Evolutionary conservation across 805 yeast species (phyloP).

Genomic region (Candida berthetii): DNA sequence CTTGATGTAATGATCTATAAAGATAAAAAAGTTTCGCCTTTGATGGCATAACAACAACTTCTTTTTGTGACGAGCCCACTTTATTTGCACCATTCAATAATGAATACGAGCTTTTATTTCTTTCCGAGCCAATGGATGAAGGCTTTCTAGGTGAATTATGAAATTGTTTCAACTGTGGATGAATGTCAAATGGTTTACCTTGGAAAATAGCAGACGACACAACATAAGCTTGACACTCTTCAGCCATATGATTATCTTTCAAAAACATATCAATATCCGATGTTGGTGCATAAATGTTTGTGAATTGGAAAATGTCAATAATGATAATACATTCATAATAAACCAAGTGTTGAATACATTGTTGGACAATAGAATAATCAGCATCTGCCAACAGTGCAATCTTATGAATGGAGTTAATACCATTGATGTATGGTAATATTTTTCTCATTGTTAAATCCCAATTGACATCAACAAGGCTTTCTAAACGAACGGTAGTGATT

Average conservation of each 20-base stretch:
- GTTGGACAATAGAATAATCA: slow-evolving; percentile 69
- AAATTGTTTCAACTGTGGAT: slow-evolving; percentile 5
- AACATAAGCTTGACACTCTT: slow-evolving; percentile 84
- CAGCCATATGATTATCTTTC: slow-evolving; percentile 56
- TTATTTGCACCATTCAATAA: slow-evolving; percentile 1
- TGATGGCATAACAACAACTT: slow-evolving; percentile 41
- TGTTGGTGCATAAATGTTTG: slow-evolving; percentile 86
- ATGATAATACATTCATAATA: slow-evolving; percentile 84
- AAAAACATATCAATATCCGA: slow-evolving; percentile 66
- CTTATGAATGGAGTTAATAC: slow-evolving; percentile 73
- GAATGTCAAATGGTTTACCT: slow-evolving; percentile 25
- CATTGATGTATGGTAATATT: slow-evolving; percentile 81
- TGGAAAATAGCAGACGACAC: slow-evolving; percentile 34
- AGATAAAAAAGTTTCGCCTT: slow-evolving; percentile 64
- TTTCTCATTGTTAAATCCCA: slow-evolving; percentile 98
- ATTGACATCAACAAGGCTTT: slow-evolving; percentile 71
- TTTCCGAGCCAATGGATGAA: slow-evolving; percentile 1
- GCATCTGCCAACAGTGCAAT: slow-evolving; percentile 80
- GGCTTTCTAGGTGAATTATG: slow-evolving; percentile 2
- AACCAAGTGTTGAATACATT: slow-evolving; percentile 85
- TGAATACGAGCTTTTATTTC: slow-evolving; percentile 1
- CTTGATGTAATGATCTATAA: slow-evolving; percentile 74
- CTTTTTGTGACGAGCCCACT: slow-evolving; percentile 1
- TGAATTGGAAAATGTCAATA: slow-evolving; percentile 84
- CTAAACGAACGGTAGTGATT: slow-evolving; percentile 73